Base-by-base conservation (phyloP, 2,329 filamentous ascomycete genomes). In the Aspergillus hiratsukae region DNA sequence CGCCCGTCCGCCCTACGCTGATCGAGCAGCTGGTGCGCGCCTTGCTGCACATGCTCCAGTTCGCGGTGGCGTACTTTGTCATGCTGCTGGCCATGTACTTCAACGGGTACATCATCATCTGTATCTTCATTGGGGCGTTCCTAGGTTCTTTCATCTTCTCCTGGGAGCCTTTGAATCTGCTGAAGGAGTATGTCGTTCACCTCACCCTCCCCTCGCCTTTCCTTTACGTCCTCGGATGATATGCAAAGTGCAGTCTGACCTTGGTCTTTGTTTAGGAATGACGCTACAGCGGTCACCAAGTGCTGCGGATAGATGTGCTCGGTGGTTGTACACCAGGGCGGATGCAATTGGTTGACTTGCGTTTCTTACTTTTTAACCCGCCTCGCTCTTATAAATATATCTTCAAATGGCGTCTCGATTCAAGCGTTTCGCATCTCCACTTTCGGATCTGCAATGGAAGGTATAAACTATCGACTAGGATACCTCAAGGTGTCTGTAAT, bases 71-170 rank as follows among this genome's bases (percentile, higher is more conserved):
- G 2, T 94, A 93, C 70, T 85, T 93, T 63, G 73, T 93, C 66
- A 93, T 94, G 90, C 74, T 80, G 54, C 67, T 86, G 27, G 81
- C 83, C 21, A 86, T 86, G 83, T 85, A 85, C 61, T 86, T 80
- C 71, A 86, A 86, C 57, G 82, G 86, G 9, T 94, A 90, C 72
- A 81, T 94, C 60, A 89, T 94, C 70, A 87, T 93, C 57, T 90
- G 85, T 63, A 90, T 94, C 70, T 83, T 93, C 60, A 82, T 93
- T 54, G 90, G 90, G 1, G 84, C 87, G 0, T 90, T 84, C 61
- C 55, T 92, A 4, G 90, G 90, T 17, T 80, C 82, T 11, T 90
- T 91, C 61, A 67, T 89, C 57, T 93, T 90, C 69, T 83, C 85
- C 29, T 92, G 88, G 87, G 87, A 89, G 54, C 58, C 64, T 3